A percentile compares a stretch with the other conserved stretches of the same genome.
Conservation (phyloP, 257 asterid genomes). For the Salvia miltiorrhiza region DNA sequence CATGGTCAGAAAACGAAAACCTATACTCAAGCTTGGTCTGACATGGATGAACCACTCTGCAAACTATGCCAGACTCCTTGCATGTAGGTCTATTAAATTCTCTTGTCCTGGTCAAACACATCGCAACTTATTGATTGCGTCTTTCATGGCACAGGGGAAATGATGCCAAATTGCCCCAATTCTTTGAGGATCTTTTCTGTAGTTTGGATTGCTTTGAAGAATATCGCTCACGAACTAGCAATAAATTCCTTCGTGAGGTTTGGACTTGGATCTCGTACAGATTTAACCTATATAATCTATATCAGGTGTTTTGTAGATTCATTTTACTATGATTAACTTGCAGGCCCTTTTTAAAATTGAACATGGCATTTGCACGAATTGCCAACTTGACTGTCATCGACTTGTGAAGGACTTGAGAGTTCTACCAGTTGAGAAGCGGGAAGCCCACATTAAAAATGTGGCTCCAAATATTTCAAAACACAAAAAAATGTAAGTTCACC, state of each 20-base stretch:
- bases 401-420: constrained; percentile 71
- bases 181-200: constrained; percentile 94
- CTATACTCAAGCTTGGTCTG: constrained; percentile 85
- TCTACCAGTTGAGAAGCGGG: constrained; percentile 63
- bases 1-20: constrained; percentile 54
- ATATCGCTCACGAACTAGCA: constrained; percentile 73
- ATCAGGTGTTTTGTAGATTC: constrained; percentile 1
- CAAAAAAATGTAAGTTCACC: constrained; percentile 54
- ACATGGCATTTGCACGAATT: constrained; percentile 75
- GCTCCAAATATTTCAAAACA: constrained; percentile 70
- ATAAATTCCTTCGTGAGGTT: constrained; percentile 76
- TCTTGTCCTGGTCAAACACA: neutral
- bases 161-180: constrained; percentile 66
- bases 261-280: constrained; percentile 19
- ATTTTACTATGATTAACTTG: constrained; percentile 29
- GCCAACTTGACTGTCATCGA: constrained; percentile 75
- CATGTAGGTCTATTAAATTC: constrained; percentile 49
- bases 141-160: constrained; percentile 53
- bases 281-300: neutral
- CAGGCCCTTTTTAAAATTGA: constrained; percentile 86
- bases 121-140: constrained; percentile 1
- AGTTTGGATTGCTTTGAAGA: constrained; percentile 76
- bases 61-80: constrained; percentile 89
- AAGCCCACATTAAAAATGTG: constrained; percentile 47
- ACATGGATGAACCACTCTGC: constrained; percentile 89